Evolutionary conservation across 106 monocot species (phyloP), one percentile per base, ranked within the genome.

Genomic region (Phalaenopsis aphrodite): DNA sequence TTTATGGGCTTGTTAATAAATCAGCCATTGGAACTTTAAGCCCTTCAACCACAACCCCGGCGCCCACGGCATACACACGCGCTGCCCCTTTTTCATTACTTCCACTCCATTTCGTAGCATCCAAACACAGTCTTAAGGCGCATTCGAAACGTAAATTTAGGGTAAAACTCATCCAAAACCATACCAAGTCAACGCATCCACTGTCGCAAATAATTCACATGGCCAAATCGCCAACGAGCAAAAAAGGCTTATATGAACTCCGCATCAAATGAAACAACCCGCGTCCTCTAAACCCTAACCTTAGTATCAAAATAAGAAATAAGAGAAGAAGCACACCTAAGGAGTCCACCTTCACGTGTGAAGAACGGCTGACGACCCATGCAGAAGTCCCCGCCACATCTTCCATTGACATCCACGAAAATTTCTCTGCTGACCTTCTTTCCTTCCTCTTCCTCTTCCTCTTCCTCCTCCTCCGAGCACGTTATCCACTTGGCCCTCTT

Each of bases 291-390:
- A 79, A 80, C 86, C 90, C 88, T 79, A 88, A 78, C 55, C 82
- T 82, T 72, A 47, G 55, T 77, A 23, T 1, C 38, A 73, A 49
- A 67, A 67, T 57, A 55, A 18, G n/a, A 24, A 23, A 49, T 0
- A 16, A 55, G 12, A 12, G 42, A 67, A 21, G 61, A 61, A 41
- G 36, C 41, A 8, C 41, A 93, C 95, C 93, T 80, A 76, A 71
- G 66, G 82, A 68, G 64, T 95, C 89, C 45, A 93, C 85, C 82
- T 80, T 88, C 65, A 95, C 95, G 75, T 93, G 93, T 24, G 86
- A 82, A 19, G 89, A 84, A 49, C 76, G 86, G 77, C 65, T 82
- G 4, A 91, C 93, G 19, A 95, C 95, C 95, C 95, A 95, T 8
- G 93, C 93, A 39, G 95, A 73, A 43, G 89, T 85, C 15, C 76